phyloP scores from a whole-genome alignment of 2,329 filamentous ascomycete genomes.

The Exophiala mesophila region DNA sequence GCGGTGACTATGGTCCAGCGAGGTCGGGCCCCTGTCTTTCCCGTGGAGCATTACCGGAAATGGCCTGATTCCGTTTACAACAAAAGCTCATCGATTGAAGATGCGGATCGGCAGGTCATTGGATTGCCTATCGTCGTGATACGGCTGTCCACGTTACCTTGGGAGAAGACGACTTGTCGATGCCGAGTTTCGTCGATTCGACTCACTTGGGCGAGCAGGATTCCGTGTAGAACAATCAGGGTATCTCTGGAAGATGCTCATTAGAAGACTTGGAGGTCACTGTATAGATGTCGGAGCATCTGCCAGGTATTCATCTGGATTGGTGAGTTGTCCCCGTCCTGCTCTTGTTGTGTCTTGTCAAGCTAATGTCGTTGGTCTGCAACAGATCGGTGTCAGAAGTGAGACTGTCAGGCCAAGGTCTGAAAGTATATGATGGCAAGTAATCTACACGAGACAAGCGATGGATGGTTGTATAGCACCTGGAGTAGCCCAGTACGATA shows the following conservation, averaged over 20 bases:
- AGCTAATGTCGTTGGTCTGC: too few relatives aligned
- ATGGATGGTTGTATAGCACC: too few relatives aligned
- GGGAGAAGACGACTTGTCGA: slow-evolving; percentile 28
- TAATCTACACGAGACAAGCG: too few relatives aligned
- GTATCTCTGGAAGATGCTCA: slow-evolving; percentile 36
- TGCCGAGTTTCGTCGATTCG: slow-evolving; percentile 34
- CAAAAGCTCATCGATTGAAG: slow-evolving; percentile 21
- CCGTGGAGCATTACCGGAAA: slow-evolving; percentile 21
- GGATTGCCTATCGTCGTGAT: slow-evolving; percentile 29
- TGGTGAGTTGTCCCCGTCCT: too few relatives aligned
- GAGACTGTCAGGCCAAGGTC: too few relatives aligned
- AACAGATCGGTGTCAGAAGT: too few relatives aligned
- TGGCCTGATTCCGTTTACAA: slow-evolving; percentile 23
- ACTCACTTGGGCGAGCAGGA: slow-evolving; percentile 38
- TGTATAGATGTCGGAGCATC: slow-evolving; percentile 46
- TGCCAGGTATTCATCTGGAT: slow-evolving; percentile 38
- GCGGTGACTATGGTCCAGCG: slow-evolving; percentile 47
- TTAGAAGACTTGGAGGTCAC: slow-evolving; percentile 42
- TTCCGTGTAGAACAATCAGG: slow-evolving; percentile 39
- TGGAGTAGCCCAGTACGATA: too few relatives aligned
- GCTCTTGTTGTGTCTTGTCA: too few relatives aligned
- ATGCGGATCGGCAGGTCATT: slow-evolving; percentile 23
- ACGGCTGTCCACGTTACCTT: slow-evolving; percentile 22
- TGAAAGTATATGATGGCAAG: too few relatives aligned
- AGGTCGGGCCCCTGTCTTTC: slow-evolving; percentile 32